phyloP scores from a whole-genome alignment of 2,329 filamentous ascomycete genomes.

The Teratosphaeria viscida region DNA sequence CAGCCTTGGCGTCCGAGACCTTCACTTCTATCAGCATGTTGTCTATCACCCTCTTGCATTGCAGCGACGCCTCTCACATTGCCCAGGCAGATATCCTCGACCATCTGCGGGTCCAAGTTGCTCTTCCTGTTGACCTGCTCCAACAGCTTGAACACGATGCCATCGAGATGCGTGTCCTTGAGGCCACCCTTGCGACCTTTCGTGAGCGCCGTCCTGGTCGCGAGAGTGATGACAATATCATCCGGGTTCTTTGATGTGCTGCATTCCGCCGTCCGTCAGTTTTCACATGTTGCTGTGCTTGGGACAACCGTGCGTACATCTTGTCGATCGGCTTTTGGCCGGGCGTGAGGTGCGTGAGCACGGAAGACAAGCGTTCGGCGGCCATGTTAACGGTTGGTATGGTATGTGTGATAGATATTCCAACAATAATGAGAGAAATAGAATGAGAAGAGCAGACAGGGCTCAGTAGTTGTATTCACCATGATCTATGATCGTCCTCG shows the following conservation, averaged over 20 bases:
- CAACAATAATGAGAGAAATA: not conserved
- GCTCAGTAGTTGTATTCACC: not conserved
- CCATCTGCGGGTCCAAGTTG: conserved; percentile 24
- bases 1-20: conserved; percentile 75
- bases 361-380: conserved; percentile 72
- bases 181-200: conserved; percentile 84
- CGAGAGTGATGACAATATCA: conserved; percentile 92
- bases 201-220: conserved; percentile 75
- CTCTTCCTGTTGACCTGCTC: conserved; percentile 43
- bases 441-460: not conserved
- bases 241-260: conserved; percentile 60
- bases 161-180: conserved; percentile 88
- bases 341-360: conserved; percentile 76
- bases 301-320: conserved; percentile 63
- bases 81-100: conserved; percentile 71
- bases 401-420: too few species aligned
- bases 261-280: conserved; percentile 34
- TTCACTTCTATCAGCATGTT: conserved; percentile 23
- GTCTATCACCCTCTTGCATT: too few species aligned
- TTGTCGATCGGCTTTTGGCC: conserved; percentile 55
- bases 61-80: conserved; percentile 50
- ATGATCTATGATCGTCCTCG: not conserved
- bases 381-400: conserved; percentile 49
- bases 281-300: conserved; percentile 57
- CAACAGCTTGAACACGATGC: conserved; percentile 70